A percentile compares a stretch with the other conserved stretches of the same genome.
These are phyloP conservation scores for Colletotrichum phormii DNA, from an alignment of 2,329 filamentous ascomycete species.

Conservation along the genomic window DNA sequence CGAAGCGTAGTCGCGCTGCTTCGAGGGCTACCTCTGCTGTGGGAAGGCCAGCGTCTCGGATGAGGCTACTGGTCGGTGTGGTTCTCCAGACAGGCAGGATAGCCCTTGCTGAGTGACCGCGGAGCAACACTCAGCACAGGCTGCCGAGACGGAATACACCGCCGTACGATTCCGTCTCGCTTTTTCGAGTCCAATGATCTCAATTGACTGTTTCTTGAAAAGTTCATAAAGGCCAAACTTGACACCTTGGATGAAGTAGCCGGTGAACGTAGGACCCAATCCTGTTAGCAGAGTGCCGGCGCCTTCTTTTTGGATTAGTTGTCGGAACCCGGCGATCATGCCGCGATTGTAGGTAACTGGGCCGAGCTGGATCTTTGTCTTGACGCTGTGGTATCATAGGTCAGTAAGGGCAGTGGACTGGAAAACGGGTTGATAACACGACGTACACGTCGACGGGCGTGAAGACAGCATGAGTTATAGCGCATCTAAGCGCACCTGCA, in stretches of 20 bases:
- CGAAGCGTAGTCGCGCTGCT: no score
- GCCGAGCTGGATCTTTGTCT: conserved; percentile 95
- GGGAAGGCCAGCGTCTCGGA: no score
- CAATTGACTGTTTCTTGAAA: conserved; percentile 93
- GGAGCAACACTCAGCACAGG: conserved; percentile 74
- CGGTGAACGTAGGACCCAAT: conserved; percentile 84
- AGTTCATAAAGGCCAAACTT: conserved; percentile 96
- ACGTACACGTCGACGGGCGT: conserved; percentile 99
- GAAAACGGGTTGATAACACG: neutral
- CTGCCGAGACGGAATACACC: conserved; percentile 80
- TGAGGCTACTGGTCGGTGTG: no score
- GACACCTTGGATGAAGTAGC: conserved; percentile 94
- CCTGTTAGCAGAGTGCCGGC: conserved; percentile 87
- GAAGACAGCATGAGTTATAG: conserved; percentile 94
- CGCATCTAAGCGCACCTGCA: conserved; percentile 97
- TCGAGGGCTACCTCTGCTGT: no score
- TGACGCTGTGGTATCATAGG: conserved; percentile 72
- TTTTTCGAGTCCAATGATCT: conserved; percentile 79
- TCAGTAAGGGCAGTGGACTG: neutral
- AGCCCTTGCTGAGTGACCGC: no score
- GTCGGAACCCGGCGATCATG: conserved; percentile 85
- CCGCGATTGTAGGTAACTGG: conserved; percentile 89
- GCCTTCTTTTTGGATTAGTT: conserved; percentile 87
- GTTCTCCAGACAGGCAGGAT: no score
- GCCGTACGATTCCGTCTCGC: conserved; percentile 82